Conservation (phyloP, 2,329 filamentous ascomycete genomes). For the Lasiodiplodia sp. region DNA sequence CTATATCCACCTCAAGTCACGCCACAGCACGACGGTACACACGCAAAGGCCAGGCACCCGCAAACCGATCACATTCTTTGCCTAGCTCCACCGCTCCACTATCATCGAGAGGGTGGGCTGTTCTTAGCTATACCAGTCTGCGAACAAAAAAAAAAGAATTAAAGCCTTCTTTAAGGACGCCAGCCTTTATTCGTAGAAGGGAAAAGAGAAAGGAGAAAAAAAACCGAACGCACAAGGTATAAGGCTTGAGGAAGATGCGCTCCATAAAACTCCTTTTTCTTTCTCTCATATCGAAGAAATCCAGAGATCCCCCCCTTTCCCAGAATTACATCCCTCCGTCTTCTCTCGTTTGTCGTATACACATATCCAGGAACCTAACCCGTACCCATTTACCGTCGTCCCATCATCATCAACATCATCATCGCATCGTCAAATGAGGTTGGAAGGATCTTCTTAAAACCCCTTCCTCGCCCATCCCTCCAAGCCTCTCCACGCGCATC, state of each 20-base stretch:
- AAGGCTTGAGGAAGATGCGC: neutral
- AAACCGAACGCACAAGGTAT: neutral
- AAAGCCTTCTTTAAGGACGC: too few species aligned
- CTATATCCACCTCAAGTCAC: too few species aligned
- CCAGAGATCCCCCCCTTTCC: neutral
- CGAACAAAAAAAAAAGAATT: too few species aligned
- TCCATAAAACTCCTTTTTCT: constrained; percentile 10
- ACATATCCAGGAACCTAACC: neutral
- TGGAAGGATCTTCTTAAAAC: neutral
- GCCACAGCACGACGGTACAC: too few species aligned
- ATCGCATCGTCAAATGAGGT: neutral
- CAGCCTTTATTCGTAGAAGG: too few species aligned
- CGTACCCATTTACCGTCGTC: neutral
- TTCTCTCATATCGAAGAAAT: neutral
- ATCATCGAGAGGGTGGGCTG: too few species aligned
- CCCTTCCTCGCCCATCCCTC: constrained; percentile 57
- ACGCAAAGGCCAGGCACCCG: too few species aligned
- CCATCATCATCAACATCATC: neutral
- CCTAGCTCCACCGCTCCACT: too few species aligned
- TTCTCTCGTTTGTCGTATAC: neutral
- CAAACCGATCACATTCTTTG: too few species aligned
- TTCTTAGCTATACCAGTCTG: too few species aligned
- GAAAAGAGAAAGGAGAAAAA: neutral
- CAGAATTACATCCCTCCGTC: neutral
- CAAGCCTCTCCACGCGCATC: constrained; percentile 66